A percentile compares a stretch with the other conserved stretches of the same genome.
Conservation (phyloP, 2,329 filamentous ascomycete species). For the Trichoderma brevicompactum region DNA sequence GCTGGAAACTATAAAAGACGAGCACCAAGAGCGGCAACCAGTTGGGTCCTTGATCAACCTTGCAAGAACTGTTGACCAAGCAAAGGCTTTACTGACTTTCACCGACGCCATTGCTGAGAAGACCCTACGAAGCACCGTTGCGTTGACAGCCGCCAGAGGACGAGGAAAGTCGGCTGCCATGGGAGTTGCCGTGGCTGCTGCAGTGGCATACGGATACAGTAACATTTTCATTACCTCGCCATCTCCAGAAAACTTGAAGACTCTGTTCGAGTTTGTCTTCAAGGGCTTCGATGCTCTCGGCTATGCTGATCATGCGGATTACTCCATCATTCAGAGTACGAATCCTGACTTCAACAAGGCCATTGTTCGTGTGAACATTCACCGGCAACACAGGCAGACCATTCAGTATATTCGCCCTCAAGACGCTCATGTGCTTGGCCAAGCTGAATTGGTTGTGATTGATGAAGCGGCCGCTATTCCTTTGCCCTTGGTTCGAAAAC, state of each 20-base stretch:
- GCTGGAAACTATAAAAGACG: slow-evolving; percentile 85
- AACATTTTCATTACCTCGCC: slow-evolving; percentile 99
- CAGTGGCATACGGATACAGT: slow-evolving; percentile 94
- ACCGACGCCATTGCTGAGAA: slow-evolving; percentile 97
- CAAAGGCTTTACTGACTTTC: slow-evolving; percentile 94
- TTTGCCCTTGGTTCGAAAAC: slow-evolving; percentile 84
- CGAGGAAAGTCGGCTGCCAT: slow-evolving; percentile 96
- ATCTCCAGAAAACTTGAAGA: slow-evolving; percentile 97
- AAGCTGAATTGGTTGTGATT: slow-evolving; percentile 93
- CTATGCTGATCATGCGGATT: slow-evolving; percentile 94
- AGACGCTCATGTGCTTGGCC: slow-evolving; percentile 91
- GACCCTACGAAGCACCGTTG: slow-evolving; percentile 89
- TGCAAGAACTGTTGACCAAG: slow-evolving; percentile 91
- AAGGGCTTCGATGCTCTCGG: slow-evolving; percentile 95
- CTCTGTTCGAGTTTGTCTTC: slow-evolving; percentile 96
- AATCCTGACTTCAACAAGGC: slow-evolving; percentile 99
- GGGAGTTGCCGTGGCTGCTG: slow-evolving; percentile 91
- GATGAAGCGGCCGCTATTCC: slow-evolving; percentile 98
- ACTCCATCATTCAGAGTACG: slow-evolving; percentile 96
- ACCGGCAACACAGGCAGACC: slow-evolving; percentile 92
- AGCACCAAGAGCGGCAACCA: slow-evolving; percentile 80
- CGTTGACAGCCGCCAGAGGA: slow-evolving; percentile 89
- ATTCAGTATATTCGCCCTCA: slow-evolving; percentile 99
- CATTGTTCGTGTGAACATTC: slow-evolving; percentile 94
- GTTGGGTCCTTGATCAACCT: slow-evolving; percentile 83